These are phyloP conservation scores for Bigelowiella natans DNA, from an alignment of 78 protist species.

Conservation along the genomic window DNA sequence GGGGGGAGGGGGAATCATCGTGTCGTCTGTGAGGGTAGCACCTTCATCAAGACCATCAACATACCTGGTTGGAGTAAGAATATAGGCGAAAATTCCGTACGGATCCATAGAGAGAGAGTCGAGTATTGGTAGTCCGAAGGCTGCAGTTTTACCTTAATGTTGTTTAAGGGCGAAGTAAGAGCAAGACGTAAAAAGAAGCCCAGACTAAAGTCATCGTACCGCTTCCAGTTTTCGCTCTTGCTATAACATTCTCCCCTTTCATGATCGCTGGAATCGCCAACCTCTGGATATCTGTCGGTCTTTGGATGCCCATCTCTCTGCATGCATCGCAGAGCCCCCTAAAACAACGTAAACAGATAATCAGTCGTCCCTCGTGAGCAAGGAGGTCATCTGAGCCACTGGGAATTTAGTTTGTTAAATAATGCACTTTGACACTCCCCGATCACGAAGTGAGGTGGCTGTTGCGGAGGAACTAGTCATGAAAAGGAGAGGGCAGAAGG, in stretches of 20 bases:
- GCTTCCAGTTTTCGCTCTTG: conserved; percentile 54
- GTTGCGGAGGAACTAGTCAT: too few species aligned
- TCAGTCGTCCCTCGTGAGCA: neutral
- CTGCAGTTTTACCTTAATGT: conserved; percentile 87
- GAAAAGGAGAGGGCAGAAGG: too few species aligned
- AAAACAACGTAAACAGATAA: neutral
- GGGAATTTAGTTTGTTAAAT: too few species aligned
- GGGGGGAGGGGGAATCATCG: neutral
- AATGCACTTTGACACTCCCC: neutral
- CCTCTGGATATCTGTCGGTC: conserved; percentile 50
- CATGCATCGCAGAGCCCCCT: conserved; percentile 16
- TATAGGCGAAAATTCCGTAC: conserved; percentile 71
- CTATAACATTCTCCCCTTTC: conserved; percentile 56
- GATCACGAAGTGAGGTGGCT: neutral
- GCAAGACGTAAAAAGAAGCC: neutral
- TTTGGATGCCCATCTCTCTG: conserved; percentile 4
- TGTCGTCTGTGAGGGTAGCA: neutral
- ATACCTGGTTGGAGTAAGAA: conserved; percentile 76
- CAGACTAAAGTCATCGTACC: neutral
- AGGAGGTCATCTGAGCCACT: neutral
- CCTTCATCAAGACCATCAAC: neutral
- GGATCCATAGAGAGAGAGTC: conserved; percentile 68
- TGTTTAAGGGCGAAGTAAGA: neutral
- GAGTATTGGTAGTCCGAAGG: conserved; percentile 91
- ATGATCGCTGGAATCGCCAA: conserved; percentile 23